Conservation (phyloP, 345 rosid species). For the Citrus hindsii region DNA sequence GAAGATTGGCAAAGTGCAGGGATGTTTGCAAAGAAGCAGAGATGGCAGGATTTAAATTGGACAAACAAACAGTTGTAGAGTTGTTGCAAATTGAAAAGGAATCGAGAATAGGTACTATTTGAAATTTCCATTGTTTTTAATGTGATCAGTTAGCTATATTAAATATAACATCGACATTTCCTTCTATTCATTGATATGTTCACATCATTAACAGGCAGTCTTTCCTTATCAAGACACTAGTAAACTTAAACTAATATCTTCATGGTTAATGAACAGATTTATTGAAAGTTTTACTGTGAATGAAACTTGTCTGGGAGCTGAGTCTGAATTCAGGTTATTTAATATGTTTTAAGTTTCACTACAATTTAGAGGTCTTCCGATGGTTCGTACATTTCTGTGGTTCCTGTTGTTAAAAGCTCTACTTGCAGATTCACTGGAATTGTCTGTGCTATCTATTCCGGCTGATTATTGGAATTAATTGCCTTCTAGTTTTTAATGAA, state of each 20-base stretch:
- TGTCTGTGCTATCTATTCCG: background rate
- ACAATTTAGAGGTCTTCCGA: background rate
- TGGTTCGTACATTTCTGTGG: background rate
- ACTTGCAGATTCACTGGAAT: background rate
- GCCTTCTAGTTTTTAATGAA: background rate
- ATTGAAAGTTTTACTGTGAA: background rate
- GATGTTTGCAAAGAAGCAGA: constrained; percentile 69
- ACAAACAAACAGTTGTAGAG: constrained; percentile 26
- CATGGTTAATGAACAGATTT: background rate
- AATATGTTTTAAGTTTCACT: background rate
- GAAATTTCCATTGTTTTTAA: background rate
- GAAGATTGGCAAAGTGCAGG: constrained; percentile 67
- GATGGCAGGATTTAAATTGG: constrained; percentile 70
- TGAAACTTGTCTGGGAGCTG: background rate
- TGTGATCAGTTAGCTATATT: background rate
- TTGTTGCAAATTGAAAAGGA: constrained; percentile 41
- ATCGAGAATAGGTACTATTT: constrained; percentile 13
- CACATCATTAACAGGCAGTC: background rate
- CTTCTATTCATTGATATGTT: background rate
- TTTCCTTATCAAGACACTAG: background rate
- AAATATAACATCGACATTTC: background rate
- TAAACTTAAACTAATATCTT: background rate
- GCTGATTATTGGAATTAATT: background rate
- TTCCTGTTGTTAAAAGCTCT: background rate
- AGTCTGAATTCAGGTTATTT: background rate